Evolutionary conservation across 208 protist genomes (phyloP).

Genomic region (Wallacemonas sp.): DNA sequence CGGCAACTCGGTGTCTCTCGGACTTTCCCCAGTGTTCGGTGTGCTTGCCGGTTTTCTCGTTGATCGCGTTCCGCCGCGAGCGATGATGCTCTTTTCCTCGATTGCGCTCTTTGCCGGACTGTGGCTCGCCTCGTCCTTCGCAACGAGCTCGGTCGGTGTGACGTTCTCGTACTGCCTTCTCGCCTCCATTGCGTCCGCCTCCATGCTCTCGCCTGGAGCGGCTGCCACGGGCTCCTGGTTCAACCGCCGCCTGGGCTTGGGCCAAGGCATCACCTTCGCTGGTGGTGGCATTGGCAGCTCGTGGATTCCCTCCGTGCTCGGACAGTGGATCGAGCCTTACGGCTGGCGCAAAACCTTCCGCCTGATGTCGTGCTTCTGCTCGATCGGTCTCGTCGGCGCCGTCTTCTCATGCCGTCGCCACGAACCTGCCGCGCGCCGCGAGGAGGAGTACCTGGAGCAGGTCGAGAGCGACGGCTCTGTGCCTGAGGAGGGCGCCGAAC

Average conservation of each 20-base stretch:
- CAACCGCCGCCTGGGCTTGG: constrained; percentile 47
- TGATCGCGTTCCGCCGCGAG: constrained; percentile 67
- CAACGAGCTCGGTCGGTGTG: constrained; percentile 53
- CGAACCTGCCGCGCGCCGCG: background rate
- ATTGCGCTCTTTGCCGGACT: constrained; percentile 54
- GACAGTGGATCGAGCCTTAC: constrained; percentile 63
- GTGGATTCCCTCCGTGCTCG: constrained; percentile 64
- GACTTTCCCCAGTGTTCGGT: constrained; percentile 73
- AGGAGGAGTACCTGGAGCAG: constrained; percentile 16
- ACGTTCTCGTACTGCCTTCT: constrained; percentile 76
- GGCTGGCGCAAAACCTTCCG: constrained; percentile 85
- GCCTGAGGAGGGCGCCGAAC: background rate
- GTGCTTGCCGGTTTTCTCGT: constrained; percentile 72
- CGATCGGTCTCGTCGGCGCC: constrained; percentile 68
- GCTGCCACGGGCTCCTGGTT: constrained; percentile 80
- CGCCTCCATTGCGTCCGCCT: constrained; percentile 70
- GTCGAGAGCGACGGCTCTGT: constrained; percentile 2
- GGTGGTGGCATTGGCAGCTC: constrained; percentile 78
- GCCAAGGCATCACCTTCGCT: constrained; percentile 77
- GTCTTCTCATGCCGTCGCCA: constrained; percentile 61
- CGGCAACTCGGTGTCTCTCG: constrained; percentile 74
- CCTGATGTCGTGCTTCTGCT: constrained; percentile 74
- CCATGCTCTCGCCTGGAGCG: constrained; percentile 79
- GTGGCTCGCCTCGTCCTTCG: constrained; percentile 65
- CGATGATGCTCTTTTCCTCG: constrained; percentile 70